phyloP scores from a whole-genome alignment of 805 yeast species.

The Naumovozyma castellii region DNA sequence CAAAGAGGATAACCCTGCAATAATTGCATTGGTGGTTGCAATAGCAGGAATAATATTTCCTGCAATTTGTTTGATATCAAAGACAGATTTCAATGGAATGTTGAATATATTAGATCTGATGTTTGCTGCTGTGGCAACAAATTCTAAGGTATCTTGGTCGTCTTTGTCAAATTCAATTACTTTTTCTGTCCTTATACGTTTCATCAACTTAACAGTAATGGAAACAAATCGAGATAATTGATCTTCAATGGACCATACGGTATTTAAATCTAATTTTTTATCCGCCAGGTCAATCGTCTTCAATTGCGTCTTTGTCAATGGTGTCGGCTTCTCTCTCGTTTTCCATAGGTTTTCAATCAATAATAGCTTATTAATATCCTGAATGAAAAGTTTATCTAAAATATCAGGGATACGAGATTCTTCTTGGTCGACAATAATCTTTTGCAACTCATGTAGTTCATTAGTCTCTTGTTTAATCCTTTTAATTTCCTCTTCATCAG shows the following conservation, averaged over 20 bases:
- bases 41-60: conserved; percentile 98
- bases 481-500: conserved; percentile 54
- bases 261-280: conserved; percentile 25
- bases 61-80: conserved; percentile 88
- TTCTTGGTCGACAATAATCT: conserved; percentile 28
- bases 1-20: conserved; percentile 80
- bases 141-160: conserved; percentile 81
- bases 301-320: conserved; percentile 32
- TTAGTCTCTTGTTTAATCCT: conserved; percentile 57
- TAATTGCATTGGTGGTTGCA: conserved; percentile 93
- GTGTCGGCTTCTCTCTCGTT: conserved; percentile 56
- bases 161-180: conserved; percentile 79
- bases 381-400: conserved; percentile 49
- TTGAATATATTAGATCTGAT: conserved; percentile 61
- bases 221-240: conserved; percentile 50
- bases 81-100: conserved; percentile 64
- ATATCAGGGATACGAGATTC: conserved; percentile 34
- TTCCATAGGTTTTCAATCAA: conserved; percentile 72
- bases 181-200: conserved; percentile 35
- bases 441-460: conserved; percentile 46
- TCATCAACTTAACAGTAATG: conserved; percentile 41
- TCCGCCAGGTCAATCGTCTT: conserved; percentile 12
- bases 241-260: conserved; percentile 53
- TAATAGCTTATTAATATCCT: conserved; percentile 71
- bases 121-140: conserved; percentile 81